A percentile compares a stretch with the other conserved stretches of the same genome.
phyloP scores from a whole-genome alignment of 1,284 basidiomycete species.

The Prillingera fragicola region DNA sequence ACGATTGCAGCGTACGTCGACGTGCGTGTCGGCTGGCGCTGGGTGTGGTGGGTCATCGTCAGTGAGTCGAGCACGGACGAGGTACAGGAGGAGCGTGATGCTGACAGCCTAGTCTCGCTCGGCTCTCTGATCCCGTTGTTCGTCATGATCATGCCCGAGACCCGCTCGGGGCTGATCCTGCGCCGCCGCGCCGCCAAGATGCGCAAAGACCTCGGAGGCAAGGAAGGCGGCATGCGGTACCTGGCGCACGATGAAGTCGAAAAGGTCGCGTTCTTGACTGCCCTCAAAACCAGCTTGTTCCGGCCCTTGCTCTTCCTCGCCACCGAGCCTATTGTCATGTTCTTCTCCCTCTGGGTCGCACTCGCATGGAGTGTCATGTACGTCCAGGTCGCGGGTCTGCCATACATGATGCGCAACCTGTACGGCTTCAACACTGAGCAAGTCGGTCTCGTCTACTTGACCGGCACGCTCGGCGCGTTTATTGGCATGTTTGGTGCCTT shows the following conservation, averaged over 20 bases:
- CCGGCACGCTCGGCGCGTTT: constrained; percentile 59
- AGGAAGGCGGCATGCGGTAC: constrained; percentile 40
- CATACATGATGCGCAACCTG: constrained; percentile 57
- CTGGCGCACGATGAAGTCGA: constrained; percentile 44
- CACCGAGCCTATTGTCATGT: constrained; percentile 69
- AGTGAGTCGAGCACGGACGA: constrained; percentile 42
- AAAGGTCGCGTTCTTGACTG: constrained; percentile 31
- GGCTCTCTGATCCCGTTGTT: constrained; percentile 36
- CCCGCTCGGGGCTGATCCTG: constrained; percentile 41
- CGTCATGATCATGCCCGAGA: constrained; percentile 40
- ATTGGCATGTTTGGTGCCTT: constrained; percentile 58
- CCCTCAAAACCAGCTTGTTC: constrained; percentile 32
- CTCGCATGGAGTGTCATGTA: constrained; percentile 74
- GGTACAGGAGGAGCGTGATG: background rate
- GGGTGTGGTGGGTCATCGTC: constrained; percentile 74
- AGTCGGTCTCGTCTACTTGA: constrained; percentile 58
- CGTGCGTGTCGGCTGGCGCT: constrained; percentile 63
- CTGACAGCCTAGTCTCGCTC: constrained; percentile 18
- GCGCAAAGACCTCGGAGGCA: constrained; percentile 35
- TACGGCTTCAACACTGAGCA: constrained; percentile 63
- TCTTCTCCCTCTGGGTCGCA: constrained; percentile 69
- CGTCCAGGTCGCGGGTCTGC: constrained; percentile 62
- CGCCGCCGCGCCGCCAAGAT: constrained; percentile 32
- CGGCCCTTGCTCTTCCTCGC: constrained; percentile 53
- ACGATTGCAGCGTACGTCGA: constrained; percentile 66